Evolutionary conservation across 192 early-diverging fungal genomes (phyloP), one percentile per base, ranked within the genome.

Genomic region (Cetraspora pellucida): DNA sequence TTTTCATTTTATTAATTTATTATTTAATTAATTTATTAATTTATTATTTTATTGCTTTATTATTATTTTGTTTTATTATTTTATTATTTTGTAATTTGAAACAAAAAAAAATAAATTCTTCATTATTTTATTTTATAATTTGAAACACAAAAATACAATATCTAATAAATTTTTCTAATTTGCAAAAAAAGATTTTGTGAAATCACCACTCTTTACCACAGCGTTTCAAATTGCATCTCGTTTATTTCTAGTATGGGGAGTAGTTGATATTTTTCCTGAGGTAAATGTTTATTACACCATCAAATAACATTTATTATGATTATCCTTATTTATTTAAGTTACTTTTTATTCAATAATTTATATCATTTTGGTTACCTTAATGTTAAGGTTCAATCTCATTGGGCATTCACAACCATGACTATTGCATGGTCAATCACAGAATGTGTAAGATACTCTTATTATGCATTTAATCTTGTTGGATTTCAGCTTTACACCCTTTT

Each of bases 361-460:
- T 25, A 57, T 76, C 49, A n/a, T 45, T 61, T 14, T 52, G 27
- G 25, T 28, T 59, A 16, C 47, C n/a, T 37, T 14, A 60, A 91
- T 83, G 87, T 94, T 64, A 60, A 91, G 83, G 87, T 94, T 64
- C 88, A 86, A 44, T 78, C 85, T 3, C 88, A 90, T 60, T 89
- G 86, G 81, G 86, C 88, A 14, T 92, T 93, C 68, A 87, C 90
- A 30, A 88, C 91, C 45, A 97, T 97, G 95, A 85, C 91, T 21
- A 79, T 93, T 71, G 94, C 97, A 19, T 99, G 97, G 97, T 87
- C 84, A 31, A 84, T 99, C 74, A 96, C 96, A 57, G 97, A 99
- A 82, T 89, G 89, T 75, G 85, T 96, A 47, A 92, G 97, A 66
- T 97, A 99, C 82, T 82, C 90, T n/a, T 96, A 91, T 87, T 99